A percentile compares a stretch with the other conserved stretches of the same genome.
These are phyloP conservation scores for Fonsecaea erecta DNA, from an alignment of 2,329 filamentous ascomycete species.

Conservation along the genomic window DNA sequence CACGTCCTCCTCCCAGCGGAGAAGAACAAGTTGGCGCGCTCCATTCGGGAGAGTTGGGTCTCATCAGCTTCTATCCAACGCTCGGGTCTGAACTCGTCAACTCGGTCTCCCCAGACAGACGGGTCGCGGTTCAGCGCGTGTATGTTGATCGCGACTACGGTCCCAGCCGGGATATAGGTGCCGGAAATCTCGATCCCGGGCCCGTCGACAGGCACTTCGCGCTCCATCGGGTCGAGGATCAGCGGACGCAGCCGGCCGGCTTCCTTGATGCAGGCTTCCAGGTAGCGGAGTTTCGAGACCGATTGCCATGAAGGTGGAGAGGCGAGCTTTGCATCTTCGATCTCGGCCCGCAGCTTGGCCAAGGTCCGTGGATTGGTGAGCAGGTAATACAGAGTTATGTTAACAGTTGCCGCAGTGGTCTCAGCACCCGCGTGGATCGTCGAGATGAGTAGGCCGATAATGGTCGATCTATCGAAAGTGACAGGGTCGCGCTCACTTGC, in stretches of 20 bases:
- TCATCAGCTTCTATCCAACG: constrained; percentile 48
- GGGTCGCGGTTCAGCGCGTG: constrained; percentile 51
- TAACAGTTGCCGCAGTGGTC: constrained; percentile 25
- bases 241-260: constrained; percentile 19
- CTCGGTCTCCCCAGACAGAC: constrained; percentile 45
- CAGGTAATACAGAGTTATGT: constrained; percentile 47
- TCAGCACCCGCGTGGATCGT: constrained; percentile 31
- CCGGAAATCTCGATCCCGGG: constrained; percentile 25
- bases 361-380: constrained; percentile 46
- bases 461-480: constrained; percentile 12
- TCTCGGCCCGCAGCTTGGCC: constrained; percentile 14
- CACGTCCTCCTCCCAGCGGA: constrained; percentile 15
- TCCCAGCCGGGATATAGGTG: constrained; percentile 22
- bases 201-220: constrained; percentile 30
- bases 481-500: constrained; percentile 61
- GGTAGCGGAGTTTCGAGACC: constrained; percentile 61
- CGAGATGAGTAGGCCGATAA: constrained; percentile 21
- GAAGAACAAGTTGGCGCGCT: constrained; percentile 28
- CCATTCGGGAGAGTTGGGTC: constrained; percentile 40
- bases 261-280: constrained; percentile 29
- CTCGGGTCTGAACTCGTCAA: constrained; percentile 50
- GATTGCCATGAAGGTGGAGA: constrained; percentile 47
- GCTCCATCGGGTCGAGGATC: constrained; percentile 36
- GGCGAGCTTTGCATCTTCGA: constrained; percentile 18
- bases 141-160: constrained; percentile 33